Conservation (phyloP, 1,139 yeast species). For the Candida gigantensis region DNA sequence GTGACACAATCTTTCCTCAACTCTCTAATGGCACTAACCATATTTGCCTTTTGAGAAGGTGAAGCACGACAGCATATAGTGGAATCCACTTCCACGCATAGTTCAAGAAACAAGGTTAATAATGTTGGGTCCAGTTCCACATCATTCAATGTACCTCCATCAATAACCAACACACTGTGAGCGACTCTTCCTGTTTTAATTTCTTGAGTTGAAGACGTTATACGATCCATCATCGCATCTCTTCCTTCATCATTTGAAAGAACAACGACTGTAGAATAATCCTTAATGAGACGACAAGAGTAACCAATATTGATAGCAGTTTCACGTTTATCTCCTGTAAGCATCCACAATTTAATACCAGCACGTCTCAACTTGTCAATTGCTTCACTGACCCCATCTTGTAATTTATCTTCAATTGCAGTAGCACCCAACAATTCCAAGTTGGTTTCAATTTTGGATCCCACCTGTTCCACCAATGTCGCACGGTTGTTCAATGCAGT, state of each 20-base stretch:
- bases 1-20: slow-evolving; percentile 72
- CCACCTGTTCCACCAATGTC: slow-evolving; percentile 66
- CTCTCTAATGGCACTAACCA: slow-evolving; percentile 77
- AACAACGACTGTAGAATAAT: slow-evolving; percentile 85
- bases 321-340: slow-evolving; percentile 96
- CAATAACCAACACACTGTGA: slow-evolving; percentile 90
- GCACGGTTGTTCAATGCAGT: slow-evolving; percentile 72
- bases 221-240: slow-evolving; percentile 52
- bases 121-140: slow-evolving; percentile 73
- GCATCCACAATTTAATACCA: slow-evolving; percentile 95
- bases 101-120: slow-evolving; percentile 73
- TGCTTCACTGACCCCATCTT: slow-evolving; percentile 93
- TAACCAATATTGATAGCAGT: slow-evolving; percentile 97
- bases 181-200: slow-evolving; percentile 74
- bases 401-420: slow-evolving; percentile 95
- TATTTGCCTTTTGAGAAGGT: slow-evolving; percentile 91
- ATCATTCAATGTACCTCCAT: slow-evolving; percentile 77
- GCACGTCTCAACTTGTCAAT: slow-evolving; percentile 91
- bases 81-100: slow-evolving; percentile 85
- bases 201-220: slow-evolving; percentile 61
- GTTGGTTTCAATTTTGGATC: slow-evolving; percentile 66
- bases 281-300: slow-evolving; percentile 89
- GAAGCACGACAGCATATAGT: slow-evolving; percentile 96
- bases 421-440: slow-evolving; percentile 85
- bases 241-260: slow-evolving; percentile 59